Evolutionary conservation across 2,329 filamentous ascomycete genomes (phyloP), one percentile per base, ranked within the genome.

Genomic region (Knufia petricola): DNA sequence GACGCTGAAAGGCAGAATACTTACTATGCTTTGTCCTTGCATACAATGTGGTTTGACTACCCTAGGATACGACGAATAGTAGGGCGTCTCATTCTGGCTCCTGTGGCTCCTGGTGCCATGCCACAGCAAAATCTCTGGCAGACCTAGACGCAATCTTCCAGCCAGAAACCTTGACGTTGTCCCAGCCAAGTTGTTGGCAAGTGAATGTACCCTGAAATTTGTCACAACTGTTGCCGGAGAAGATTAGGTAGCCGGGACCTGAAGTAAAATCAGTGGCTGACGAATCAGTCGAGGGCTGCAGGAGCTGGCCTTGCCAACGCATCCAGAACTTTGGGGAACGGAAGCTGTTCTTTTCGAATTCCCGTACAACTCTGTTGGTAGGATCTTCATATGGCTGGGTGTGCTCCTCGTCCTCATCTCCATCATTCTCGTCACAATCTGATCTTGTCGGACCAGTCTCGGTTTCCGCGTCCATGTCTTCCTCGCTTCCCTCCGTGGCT

Each of bases 301-400:
- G 4, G 15, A 47, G 30, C 4, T 47, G 31, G 10, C 32, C 44
- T 38, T 39, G 44, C 44, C 44, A 47, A 6, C 24, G 21, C 7
- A 47, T 15, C 44, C 34, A 47, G 31, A 47, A 47, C 44, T 39
- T 47, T 12, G 44, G 44, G 8, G 31, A 24, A n/a, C 44, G 44
- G 19, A 47, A 47, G 26, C 44, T 47, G 23, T 47, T 47, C 44
- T 47, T 47, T 21, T 37, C 34, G 28, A 46, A 46, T 30, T 42
- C 21, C 10, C 24, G 20, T 12, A 8, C 39, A 3, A 13, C 15
- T n/a, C 24, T 15, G 24, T 28, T 28, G 7, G 20, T 8, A 41
- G 12, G 19, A 24, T 21, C 21, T 7, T 41, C 38, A 37, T 37
- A 13, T 21, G 17, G n/a, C 10, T 12, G 9, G 15, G 17, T 9